These are phyloP conservation scores for Yarrowia keelungensis DNA, from an alignment of 805 yeast species.

Conservation along the genomic window DNA sequence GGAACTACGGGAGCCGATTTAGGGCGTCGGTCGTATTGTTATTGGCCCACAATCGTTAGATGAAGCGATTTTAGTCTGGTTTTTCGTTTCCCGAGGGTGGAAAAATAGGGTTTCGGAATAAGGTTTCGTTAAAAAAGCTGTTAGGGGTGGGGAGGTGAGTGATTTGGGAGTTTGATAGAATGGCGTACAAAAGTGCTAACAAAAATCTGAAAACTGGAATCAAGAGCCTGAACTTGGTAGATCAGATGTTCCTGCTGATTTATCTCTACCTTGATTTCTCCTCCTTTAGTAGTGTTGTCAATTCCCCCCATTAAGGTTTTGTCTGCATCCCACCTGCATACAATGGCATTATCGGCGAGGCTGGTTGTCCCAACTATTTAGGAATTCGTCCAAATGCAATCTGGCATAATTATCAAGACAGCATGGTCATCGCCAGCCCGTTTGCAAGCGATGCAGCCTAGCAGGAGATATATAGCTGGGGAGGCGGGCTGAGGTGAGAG, in stretches of 20 bases:
- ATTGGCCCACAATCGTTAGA: too few relatives aligned
- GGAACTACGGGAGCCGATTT: too few relatives aligned
- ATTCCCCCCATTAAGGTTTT: not conserved
- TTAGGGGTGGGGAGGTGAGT: too few relatives aligned
- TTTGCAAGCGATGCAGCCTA: not conserved
- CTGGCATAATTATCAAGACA: not conserved
- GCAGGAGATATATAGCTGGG: conserved; percentile 6
- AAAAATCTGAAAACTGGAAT: not conserved
- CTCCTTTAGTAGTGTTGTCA: too few relatives aligned
- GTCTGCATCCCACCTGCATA: not conserved
- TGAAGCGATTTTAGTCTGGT: too few relatives aligned
- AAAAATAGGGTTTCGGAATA: too few relatives aligned
- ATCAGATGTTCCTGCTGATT: too few relatives aligned
- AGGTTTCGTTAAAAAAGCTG: too few relatives aligned
- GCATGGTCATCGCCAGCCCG: not conserved
- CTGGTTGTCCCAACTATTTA: not conserved
- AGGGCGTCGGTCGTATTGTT: too few relatives aligned
- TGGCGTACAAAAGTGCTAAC: not conserved
- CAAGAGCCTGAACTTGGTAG: not conserved
- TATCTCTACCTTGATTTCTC: too few relatives aligned
- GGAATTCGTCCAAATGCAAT: not conserved
- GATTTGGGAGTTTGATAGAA: too few relatives aligned
- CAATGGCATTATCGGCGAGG: conserved; percentile 17
- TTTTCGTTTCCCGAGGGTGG: too few relatives aligned
- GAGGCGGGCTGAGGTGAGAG: not conserved